Conservation (phyloP, 345 rosid species). For the thale cress (Arabidopsis thaliana) region DNA sequence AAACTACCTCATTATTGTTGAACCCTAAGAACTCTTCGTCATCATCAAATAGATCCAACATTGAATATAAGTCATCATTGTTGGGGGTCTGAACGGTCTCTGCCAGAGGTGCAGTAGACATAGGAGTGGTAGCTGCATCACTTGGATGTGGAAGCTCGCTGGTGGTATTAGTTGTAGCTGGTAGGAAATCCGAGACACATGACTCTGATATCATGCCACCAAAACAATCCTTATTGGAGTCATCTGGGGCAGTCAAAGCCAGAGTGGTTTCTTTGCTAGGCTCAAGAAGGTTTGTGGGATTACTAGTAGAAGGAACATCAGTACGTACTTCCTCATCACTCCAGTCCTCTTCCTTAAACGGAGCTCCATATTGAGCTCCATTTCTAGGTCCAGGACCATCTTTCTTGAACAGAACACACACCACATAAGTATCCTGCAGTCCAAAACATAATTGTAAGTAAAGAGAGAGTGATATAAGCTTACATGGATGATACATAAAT, state of each 20-base stretch:
- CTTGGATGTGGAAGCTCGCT: conserved; percentile 22
- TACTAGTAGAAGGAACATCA: conserved; percentile 1
- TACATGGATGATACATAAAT: background rate
- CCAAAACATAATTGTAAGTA: conserved; percentile 7
- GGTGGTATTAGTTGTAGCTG: conserved; percentile 18
- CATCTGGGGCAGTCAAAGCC: background rate
- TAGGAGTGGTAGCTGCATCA: conserved; percentile 30
- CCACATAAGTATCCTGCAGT: conserved; percentile 83
- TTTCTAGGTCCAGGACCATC: conserved; percentile 98
- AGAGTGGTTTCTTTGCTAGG: conserved; percentile 26
- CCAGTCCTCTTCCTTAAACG: conserved; percentile 94
- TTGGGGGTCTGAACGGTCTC: conserved; percentile 16
- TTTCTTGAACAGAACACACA: conserved; percentile 83
- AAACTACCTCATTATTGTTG: conserved; percentile 37
- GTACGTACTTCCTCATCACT: conserved; percentile 56
- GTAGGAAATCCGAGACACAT: conserved; percentile 24
- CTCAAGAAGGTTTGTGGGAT: background rate
- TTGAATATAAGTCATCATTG: conserved; percentile 35
- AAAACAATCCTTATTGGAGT: conserved; percentile 3
- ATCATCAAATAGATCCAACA: conserved; percentile 42
- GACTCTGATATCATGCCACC: conserved; percentile 40
- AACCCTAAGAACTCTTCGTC: conserved; percentile 31
- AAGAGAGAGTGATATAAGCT: background rate
- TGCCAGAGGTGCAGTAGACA: conserved; percentile 30
- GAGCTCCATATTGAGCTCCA: conserved; percentile 98